Conservation (phyloP, 2,329 filamentous ascomycete genomes). For the Neurospora crassa region DNA sequence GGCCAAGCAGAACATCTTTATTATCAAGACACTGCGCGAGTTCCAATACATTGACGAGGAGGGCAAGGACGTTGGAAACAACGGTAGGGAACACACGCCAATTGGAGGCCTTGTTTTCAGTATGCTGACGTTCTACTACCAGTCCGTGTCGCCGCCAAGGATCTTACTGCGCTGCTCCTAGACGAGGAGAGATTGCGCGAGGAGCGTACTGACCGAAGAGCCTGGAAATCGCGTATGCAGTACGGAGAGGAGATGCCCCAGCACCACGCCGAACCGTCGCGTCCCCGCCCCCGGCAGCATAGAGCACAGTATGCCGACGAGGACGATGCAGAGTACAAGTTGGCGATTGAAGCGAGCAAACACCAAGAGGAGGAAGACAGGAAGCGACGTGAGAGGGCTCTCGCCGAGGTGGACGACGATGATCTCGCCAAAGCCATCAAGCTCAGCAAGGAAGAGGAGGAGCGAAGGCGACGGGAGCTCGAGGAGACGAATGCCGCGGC, state of each 20-base stretch:
- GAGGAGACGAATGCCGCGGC: conserved; percentile 77
- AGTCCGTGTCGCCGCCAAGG: conserved; percentile 95
- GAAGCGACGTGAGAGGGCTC: conserved; percentile 57
- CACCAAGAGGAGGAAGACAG: conserved; percentile 87
- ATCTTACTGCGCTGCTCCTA: conserved; percentile 81
- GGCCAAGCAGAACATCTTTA: conserved; percentile 96
- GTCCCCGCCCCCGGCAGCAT: conserved; percentile 33
- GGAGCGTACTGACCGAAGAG: conserved; percentile 83
- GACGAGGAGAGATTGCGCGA: conserved; percentile 88
- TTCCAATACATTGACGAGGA: conserved; percentile 97
- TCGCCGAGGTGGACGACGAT: conserved; percentile 54
- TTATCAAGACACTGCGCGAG: conserved; percentile 96
- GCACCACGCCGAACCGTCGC: conserved; percentile 33
- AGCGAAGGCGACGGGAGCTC: conserved; percentile 73
- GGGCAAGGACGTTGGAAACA: conserved; percentile 88
- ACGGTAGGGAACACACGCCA: conserved; percentile 51
- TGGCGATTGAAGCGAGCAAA: conserved; percentile 93
- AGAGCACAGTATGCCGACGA: conserved; percentile 49
- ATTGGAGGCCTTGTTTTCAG: neutral
- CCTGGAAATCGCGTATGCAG: conserved; percentile 93
- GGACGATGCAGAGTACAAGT: conserved; percentile 79
- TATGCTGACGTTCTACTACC: conserved; percentile 9
- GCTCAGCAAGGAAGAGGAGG: conserved; percentile 90
- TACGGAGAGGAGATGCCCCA: conserved; percentile 42
- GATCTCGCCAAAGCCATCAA: conserved; percentile 92